Evolutionary conservation across 305 asterid species (phyloP).

Genomic region (Solanum hybrid): DNA sequence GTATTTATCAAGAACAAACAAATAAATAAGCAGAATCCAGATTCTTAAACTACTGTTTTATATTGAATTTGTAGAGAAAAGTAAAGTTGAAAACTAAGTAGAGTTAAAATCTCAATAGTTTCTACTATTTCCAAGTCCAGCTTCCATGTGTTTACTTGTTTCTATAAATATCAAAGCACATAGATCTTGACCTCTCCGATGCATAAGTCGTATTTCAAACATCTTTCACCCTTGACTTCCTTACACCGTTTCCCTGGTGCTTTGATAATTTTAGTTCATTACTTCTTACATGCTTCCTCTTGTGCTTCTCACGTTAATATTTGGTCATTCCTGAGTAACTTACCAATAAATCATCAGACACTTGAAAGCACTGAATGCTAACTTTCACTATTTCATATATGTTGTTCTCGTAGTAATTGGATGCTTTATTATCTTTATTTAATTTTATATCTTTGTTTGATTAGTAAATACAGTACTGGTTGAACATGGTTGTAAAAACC

Average conservation of each 20-base stretch:
- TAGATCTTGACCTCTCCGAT: not conserved
- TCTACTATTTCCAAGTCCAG: not conserved
- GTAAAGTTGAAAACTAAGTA: not conserved
- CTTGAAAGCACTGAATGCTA: not conserved
- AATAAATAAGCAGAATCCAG: not conserved
- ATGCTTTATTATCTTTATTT: not conserved
- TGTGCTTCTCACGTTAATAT: not conserved
- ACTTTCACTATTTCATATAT: not conserved
- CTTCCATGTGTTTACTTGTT: not conserved
- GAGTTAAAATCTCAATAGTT: not conserved
- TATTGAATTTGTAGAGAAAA: not conserved
- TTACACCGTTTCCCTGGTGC: not conserved
- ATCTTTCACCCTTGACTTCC: not conserved
- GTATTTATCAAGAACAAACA: not conserved
- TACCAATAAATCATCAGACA: not conserved
- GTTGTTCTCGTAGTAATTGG: not conserved
- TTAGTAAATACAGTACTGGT: not conserved
- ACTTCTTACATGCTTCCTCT: not conserved
- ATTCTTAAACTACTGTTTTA: not conserved
- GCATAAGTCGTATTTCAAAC: not conserved
- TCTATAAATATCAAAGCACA: not conserved
- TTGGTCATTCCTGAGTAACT: not conserved
- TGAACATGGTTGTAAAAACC: not conserved
- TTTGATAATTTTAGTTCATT: not conserved
- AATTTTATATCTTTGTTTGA: not conserved